These are phyloP conservation scores for Hymenoscyphus linearis DNA, from an alignment of 2,329 filamentous ascomycete genomes.

Conservation along the genomic window DNA sequence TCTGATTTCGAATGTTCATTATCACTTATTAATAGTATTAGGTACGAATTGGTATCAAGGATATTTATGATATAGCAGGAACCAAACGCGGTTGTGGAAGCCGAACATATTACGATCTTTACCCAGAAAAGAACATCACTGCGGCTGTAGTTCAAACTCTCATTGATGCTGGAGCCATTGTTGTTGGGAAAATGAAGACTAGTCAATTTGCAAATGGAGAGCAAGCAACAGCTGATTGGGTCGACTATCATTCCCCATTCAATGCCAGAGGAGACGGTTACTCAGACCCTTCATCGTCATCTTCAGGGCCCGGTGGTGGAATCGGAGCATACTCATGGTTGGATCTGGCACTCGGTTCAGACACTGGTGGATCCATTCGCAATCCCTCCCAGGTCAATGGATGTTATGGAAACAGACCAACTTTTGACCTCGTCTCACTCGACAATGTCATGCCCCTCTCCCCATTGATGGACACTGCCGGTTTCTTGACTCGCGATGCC, in stretches of 20 bases:
- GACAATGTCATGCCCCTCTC: conserved; percentile 42
- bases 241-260: conserved; percentile 33
- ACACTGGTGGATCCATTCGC: conserved; percentile 44
- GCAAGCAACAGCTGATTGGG: conserved; percentile 43
- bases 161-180: conserved; percentile 52
- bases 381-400: conserved; percentile 42
- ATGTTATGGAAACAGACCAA: conserved; percentile 43
- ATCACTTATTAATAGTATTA: neutral
- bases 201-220: conserved; percentile 37
- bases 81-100: conserved; percentile 53
- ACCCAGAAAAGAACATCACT: conserved; percentile 41
- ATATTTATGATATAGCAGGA: conserved; percentile 55
- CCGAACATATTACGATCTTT: conserved; percentile 51
- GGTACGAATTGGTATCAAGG: conserved; percentile 47
- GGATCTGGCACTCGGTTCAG: conserved; percentile 42
- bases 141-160: conserved; percentile 48
- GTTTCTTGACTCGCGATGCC: conserved; percentile 39
- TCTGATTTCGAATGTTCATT: neutral
- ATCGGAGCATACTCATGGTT: conserved; percentile 45
- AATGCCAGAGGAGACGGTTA: conserved; percentile 42
- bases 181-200: conserved; percentile 47
- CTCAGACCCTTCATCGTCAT: conserved; percentile 40
- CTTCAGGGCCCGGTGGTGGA: conserved; percentile 38
- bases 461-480: conserved; percentile 40
- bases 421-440: conserved; percentile 39